phyloP scores from a whole-genome alignment of 2,329 filamentous ascomycete species.

The Macrophomina tecta region DNA sequence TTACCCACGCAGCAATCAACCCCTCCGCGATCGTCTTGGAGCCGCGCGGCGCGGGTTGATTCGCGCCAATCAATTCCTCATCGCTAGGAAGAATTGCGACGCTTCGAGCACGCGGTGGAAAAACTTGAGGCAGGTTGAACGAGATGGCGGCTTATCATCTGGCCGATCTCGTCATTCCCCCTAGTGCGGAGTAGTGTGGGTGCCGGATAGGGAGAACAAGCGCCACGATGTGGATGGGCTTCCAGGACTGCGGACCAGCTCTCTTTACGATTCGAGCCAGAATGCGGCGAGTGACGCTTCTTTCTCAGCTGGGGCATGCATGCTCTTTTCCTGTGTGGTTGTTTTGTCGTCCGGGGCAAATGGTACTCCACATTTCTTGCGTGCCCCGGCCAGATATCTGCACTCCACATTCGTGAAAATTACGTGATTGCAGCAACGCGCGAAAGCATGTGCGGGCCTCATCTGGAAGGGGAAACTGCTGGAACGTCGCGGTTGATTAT shows the following conservation, averaged over 20 bases:
- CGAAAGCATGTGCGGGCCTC: too few species aligned
- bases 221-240: constrained; percentile 3
- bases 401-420: constrained; percentile 8
- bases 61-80: neutral
- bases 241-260: constrained; percentile 6
- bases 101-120: neutral
- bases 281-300: neutral
- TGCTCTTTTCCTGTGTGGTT: neutral
- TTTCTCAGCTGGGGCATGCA: neutral
- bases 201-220: neutral
- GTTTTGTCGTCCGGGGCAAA: constrained; percentile 1
- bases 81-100: neutral
- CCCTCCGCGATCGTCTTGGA: neutral
- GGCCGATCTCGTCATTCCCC: constrained; percentile 4
- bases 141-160: neutral
- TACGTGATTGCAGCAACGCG: neutral
- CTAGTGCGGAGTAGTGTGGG: neutral
- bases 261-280: neutral
- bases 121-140: neutral
- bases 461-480: too few species aligned
- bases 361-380: constrained; percentile 1
- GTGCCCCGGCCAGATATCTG: neutral
- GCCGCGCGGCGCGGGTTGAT: neutral
- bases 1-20: neutral
- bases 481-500: too few species aligned